These are phyloP conservation scores for Gnomoniopsis smithogilvyi DNA, from an alignment of 2,329 filamentous ascomycete species.

Conservation along the genomic window DNA sequence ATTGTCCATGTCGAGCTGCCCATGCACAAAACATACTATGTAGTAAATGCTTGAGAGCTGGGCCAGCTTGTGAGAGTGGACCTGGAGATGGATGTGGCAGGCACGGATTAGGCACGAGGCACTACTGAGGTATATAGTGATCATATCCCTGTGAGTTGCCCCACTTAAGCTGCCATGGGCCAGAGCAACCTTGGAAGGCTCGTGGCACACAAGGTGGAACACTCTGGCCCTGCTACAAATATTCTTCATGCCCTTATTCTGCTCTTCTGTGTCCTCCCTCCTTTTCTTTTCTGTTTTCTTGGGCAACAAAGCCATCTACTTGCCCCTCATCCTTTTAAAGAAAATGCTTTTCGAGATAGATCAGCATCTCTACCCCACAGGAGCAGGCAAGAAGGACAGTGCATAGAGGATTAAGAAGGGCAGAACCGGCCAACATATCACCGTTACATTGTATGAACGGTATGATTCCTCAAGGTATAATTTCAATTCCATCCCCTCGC, in stretches of 20 bases:
- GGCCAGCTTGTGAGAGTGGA: background rate
- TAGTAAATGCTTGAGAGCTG: no score
- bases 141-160: background rate
- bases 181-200: background rate
- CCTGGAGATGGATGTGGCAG: background rate
- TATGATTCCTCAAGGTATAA: conserved; percentile 13
- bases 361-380: background rate
- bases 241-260: background rate
- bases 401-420: no score
- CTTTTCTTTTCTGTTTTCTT: background rate
- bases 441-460: background rate
- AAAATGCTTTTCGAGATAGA: no score
- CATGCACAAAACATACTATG: no score
- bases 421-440: background rate
- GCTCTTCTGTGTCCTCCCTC: background rate
- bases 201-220: background rate
- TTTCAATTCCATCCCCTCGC: background rate
- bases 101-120: background rate
- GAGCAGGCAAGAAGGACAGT: background rate
- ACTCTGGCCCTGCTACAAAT: background rate
- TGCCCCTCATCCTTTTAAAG: background rate
- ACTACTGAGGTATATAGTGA: background rate
- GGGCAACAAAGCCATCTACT: no score
- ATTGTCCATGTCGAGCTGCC: no score
- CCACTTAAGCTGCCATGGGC: background rate